Evolutionary conservation across 192 early-diverging fungal species (phyloP), one percentile per base, ranked within the genome.

Genomic region (Coemansia sp.): DNA sequence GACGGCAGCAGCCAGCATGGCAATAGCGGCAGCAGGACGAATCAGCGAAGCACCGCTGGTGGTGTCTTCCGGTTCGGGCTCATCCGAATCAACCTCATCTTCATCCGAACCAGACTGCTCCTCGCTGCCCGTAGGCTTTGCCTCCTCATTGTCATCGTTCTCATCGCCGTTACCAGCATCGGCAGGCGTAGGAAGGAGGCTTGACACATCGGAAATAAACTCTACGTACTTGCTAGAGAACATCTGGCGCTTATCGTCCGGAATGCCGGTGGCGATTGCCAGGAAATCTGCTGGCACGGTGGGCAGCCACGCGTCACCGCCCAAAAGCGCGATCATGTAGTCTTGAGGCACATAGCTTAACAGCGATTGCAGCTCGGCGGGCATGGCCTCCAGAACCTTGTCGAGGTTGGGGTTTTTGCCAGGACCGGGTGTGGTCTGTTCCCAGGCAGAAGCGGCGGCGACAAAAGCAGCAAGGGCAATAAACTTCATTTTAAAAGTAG

Each of bases 171-270:
- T 20, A 26, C 11, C 23, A n/a, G 11, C 36, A n/a, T 13, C 59
- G 36, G 70, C 37, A 14, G 63, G 55, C 23, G 58, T 48, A 4
- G 62, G 58, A 14, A 67, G 38, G 50, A 66, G 63, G 7, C 57
- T 31, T 8, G 54, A 52, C 11, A 70, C 31, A 30, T 61, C 35
- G 6, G 56, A 40, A 30, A 77, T 60, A 35, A 77, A 68, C 21
- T 52, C 49, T 20, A 53, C 59, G 59, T 77, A 77, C 38, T 70
- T 54, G 59, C 48, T 57, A 20, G 63, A 65, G 16, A 77, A 53
- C 33, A 49, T 16, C 37, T 59, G 16, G 12, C 50, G 50, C 14
- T 62, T 44, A 5, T 39, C 26, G 1, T 42, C 20, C 2, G 67
- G 67, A 43, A 70, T 53, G 31, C 23, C 53, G 3, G 67, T 51